phyloP scores from a whole-genome alignment of 352 stramenopile species.

The Plasmopara muralis region DNA sequence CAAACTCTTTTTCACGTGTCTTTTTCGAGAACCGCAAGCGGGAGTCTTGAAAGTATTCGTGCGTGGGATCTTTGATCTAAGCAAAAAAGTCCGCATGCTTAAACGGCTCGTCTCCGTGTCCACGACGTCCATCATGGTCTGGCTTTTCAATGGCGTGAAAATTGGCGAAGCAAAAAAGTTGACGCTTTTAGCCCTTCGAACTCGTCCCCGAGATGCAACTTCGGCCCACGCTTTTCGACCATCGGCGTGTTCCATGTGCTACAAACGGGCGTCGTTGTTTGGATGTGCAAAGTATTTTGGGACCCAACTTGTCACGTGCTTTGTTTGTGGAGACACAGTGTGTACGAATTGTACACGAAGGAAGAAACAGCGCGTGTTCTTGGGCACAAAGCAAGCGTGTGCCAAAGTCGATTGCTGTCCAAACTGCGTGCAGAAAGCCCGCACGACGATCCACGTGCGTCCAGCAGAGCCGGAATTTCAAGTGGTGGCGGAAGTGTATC shows the following conservation, averaged over 20 bases:
- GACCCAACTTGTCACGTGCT: constrained; percentile 25
- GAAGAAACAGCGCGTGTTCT: constrained; percentile 40
- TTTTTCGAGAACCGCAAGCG: constrained; percentile 28
- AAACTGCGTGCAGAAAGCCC: constrained; percentile 28
- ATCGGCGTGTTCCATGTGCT: constrained; percentile 14
- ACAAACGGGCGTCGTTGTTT: constrained; percentile 18
- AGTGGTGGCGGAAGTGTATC: constrained; percentile 24
- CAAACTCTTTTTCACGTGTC: constrained; percentile 29
- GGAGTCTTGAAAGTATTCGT: constrained; percentile 33
- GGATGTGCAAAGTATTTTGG: constrained; percentile 14
- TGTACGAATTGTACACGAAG: constrained; percentile 34
- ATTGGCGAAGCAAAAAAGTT: constrained; percentile 47
- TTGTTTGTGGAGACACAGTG: constrained; percentile 34
- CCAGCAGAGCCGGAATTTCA: constrained; percentile 20
- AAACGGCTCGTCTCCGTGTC: constrained; percentile 15
- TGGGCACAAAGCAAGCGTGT: constrained; percentile 15
- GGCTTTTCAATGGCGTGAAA: constrained; percentile 34
- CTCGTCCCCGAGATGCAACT: constrained; percentile 3
- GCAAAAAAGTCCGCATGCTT: constrained; percentile 24
- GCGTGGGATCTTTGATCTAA: constrained; percentile 38
- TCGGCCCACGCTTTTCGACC: constrained; percentile 6
- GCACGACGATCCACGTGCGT: constrained; percentile 19
- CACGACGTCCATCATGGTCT: constrained; percentile 29
- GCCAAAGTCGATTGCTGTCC: constrained; percentile 28
- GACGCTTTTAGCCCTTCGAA: constrained; percentile 27